A percentile compares a stretch with the other conserved stretches of the same genome.
Conservation (phyloP, 2,329 filamentous ascomycete species). For the Colletotrichum camelliae region DNA sequence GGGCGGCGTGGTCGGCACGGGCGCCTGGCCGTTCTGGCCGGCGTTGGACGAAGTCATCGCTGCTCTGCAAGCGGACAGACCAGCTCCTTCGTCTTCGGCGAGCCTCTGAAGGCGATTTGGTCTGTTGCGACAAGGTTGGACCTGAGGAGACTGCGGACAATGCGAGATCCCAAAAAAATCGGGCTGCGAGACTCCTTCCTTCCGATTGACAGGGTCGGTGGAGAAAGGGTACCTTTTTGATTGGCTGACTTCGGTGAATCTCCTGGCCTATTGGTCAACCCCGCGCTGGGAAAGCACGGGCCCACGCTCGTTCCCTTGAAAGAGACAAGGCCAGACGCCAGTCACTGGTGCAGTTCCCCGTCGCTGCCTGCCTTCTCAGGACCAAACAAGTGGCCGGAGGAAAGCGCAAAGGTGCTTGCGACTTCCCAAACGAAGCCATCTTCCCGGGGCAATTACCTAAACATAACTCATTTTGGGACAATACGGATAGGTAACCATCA, state of each 20-base stretch:
- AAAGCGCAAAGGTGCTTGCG: neutral
- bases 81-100: constrained; percentile 57
- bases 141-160: constrained; percentile 16
- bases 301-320: neutral
- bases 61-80: constrained; percentile 49
- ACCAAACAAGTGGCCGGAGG: neutral
- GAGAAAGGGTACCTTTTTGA: constrained; percentile 1
- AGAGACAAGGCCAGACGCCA: neutral
- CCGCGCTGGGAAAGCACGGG: constrained; percentile 18
- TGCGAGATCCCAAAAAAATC: constrained; percentile 24
- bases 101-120: constrained; percentile 21
- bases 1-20: constrained; percentile 25
- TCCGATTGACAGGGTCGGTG: constrained; percentile 20
- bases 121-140: constrained; percentile 19
- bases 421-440: neutral
- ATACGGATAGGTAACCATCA: neutral
- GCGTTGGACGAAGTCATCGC: constrained; percentile 67
- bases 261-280: constrained; percentile 13
- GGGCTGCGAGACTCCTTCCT: constrained; percentile 15
- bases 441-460: neutral
- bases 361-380: neutral
- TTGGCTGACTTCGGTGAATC: constrained; percentile 14
- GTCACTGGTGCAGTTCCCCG: neutral
- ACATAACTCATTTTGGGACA: neutral
- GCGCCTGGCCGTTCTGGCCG: constrained; percentile 37